phyloP scores from a whole-genome alignment of 805 yeast species.

The Vanderwaltozyma polyspora region DNA sequence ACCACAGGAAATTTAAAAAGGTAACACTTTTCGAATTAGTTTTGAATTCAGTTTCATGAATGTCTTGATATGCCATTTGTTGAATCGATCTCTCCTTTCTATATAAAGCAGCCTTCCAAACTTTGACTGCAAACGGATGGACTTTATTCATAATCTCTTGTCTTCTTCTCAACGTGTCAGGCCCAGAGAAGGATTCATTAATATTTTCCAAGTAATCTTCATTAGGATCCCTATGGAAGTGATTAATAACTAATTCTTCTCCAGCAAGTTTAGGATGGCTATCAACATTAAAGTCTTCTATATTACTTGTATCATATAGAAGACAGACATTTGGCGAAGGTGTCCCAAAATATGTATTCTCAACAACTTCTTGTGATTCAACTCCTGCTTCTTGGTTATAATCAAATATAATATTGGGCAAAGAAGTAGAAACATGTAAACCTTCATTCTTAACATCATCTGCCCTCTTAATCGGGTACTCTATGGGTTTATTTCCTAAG shows the following conservation, averaged over 20 bases:
- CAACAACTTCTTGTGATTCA: no score
- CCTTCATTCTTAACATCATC: no score
- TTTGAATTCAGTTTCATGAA: conserved; percentile 58
- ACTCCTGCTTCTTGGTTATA: no score
- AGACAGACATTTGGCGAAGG: no score
- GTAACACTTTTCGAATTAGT: conserved; percentile 49
- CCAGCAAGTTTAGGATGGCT: not conserved
- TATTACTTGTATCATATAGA: no score
- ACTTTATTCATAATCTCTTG: conserved; percentile 95
- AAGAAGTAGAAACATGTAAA: no score
- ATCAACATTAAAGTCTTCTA: not conserved
- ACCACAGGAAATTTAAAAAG: conserved; percentile 64
- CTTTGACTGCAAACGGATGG: conserved; percentile 95
- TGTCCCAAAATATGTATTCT: no score
- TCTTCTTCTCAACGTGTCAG: conserved; percentile 49
- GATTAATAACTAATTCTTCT: not conserved
- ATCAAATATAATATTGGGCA: no score
- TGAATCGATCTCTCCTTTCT: conserved; percentile 88
- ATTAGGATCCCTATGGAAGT: not conserved
- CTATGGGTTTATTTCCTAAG: no score
- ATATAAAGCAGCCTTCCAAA: conserved; percentile 96
- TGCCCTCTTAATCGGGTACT: no score
- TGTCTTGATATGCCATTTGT: conserved; percentile 80
- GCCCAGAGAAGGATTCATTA: not conserved
- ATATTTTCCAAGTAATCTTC: no score